phyloP scores from a whole-genome alignment of 23 red algal genomes.

The Gracilariopsis chorda region DNA sequence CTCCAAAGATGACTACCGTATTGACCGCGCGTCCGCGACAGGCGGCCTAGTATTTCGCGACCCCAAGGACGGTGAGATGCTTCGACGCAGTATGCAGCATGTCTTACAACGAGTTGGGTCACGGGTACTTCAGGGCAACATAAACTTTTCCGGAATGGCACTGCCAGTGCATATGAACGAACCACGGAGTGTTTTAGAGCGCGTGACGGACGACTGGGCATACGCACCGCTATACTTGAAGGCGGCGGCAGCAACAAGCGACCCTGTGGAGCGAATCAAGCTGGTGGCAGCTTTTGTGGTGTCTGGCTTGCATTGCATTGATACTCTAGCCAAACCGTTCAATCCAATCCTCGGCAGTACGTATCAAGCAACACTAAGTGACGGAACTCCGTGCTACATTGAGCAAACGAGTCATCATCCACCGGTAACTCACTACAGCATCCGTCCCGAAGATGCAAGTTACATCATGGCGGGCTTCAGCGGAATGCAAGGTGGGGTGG shows the following conservation, averaged over 20 bases:
- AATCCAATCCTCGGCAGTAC: conserved; percentile 90
- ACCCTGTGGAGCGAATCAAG: conserved; percentile 58
- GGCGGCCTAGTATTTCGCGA: conserved; percentile 24
- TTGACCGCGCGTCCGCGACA: background rate
- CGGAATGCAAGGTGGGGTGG: conserved; percentile 32
- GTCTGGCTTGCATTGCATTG: conserved; percentile 77
- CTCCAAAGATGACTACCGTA: conserved; percentile 46
- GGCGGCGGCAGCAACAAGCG: conserved; percentile 35
- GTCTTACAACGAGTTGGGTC: conserved; percentile 23
- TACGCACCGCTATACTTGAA: conserved; percentile 52
- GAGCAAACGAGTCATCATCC: conserved; percentile 77
- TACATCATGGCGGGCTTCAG: conserved; percentile 55
- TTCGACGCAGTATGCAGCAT: conserved; percentile 15
- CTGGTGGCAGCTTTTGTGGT: conserved; percentile 71
- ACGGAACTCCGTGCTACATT: conserved; percentile 26
- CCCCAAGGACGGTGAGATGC: conserved; percentile 23
- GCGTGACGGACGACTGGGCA: conserved; percentile 74
- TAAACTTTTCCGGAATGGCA: conserved; percentile 49
- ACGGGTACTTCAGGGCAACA: conserved; percentile 21
- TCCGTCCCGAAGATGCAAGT: background rate
- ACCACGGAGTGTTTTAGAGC: conserved; percentile 63
- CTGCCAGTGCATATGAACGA: conserved; percentile 70
- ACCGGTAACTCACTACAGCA: conserved; percentile 60
- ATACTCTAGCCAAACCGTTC: conserved; percentile 77
- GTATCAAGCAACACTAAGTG: conserved; percentile 47